Evolutionary conservation across 2,329 filamentous ascomycete genomes (phyloP).

Genomic region (Rasamsonia emersonii): DNA sequence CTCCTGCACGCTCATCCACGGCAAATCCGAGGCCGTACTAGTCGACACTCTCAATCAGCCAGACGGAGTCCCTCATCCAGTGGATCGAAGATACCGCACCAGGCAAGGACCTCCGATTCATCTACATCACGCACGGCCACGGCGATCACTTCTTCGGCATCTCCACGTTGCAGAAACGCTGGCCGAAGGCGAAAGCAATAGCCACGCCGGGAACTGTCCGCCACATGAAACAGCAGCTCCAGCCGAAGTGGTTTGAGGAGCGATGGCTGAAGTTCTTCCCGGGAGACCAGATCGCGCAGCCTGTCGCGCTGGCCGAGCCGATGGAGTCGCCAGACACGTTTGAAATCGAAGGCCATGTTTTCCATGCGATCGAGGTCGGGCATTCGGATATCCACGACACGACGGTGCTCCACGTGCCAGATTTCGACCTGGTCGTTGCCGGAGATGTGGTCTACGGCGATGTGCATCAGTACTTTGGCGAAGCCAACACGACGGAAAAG

Average conservation of each 20-base stretch:
- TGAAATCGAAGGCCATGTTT: conserved; percentile 8
- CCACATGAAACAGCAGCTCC: conserved; percentile 13
- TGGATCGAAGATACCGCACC: conserved; percentile 30
- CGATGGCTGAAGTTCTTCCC: conserved; percentile 5
- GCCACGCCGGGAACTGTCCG: conserved; percentile 13
- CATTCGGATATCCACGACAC: conserved; percentile 23
- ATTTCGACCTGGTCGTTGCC: conserved; percentile 25
- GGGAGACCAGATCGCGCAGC: neutral
- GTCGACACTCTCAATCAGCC: conserved; percentile 28
- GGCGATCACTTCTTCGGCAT: conserved; percentile 35
- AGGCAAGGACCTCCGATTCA: conserved; percentile 20
- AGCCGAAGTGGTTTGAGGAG: conserved; percentile 1
- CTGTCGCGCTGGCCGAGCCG: neutral
- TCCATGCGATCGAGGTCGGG: conserved; percentile 16
- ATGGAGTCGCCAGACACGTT: conserved; percentile 2
- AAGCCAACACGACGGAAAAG: conserved; percentile 24
- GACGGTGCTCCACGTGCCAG: conserved; percentile 28
- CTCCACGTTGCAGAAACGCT: conserved; percentile 19
- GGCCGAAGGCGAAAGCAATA: conserved; percentile 15
- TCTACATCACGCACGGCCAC: conserved; percentile 38
- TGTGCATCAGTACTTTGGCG: conserved; percentile 27
- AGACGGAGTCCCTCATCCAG: conserved; percentile 21
- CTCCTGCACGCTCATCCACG: conserved; percentile 17
- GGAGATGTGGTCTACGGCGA: conserved; percentile 35
- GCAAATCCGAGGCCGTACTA: conserved; percentile 25